phyloP scores from a whole-genome alignment of 805 yeast genomes.

The Spathaspora arborariae region DNA sequence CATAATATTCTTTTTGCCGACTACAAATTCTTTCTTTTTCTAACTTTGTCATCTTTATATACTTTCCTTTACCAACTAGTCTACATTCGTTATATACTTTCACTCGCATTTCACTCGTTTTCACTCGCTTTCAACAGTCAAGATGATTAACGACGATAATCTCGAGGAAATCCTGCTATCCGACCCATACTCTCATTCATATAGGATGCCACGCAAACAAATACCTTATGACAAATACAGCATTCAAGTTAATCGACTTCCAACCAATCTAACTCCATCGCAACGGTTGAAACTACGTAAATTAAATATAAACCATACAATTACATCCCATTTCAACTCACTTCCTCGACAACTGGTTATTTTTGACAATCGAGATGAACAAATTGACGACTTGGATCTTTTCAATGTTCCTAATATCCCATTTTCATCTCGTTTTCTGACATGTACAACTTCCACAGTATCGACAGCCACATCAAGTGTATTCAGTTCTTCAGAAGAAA shows the following conservation, averaged over 20 bases:
- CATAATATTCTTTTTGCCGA: no score
- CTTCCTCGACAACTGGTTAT: not conserved
- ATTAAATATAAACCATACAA: constrained; percentile 20
- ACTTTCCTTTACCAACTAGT: no score
- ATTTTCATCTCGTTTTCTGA: not conserved
- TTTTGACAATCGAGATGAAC: constrained; percentile 9
- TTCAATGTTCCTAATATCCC: constrained; percentile 62
- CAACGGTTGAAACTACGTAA: constrained; percentile 26
- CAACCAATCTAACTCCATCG: constrained; percentile 25
- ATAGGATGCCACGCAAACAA: not conserved
- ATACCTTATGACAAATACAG: constrained; percentile 10
- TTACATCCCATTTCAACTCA: constrained; percentile 5
- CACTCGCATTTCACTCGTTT: not conserved
- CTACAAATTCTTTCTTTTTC: not conserved
- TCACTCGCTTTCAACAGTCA: not conserved
- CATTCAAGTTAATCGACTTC: constrained; percentile 20
- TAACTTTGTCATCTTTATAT: not conserved
- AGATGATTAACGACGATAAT: not conserved
- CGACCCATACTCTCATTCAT: not conserved
- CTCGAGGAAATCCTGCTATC: not conserved
- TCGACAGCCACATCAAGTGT: not conserved
- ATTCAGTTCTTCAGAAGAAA: not conserved
- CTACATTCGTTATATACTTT: no score
- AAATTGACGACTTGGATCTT: constrained; percentile 30
- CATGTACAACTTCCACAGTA: not conserved